Base-by-base conservation (phyloP, 2,329 filamentous ascomycete genomes). In the Gnomoniopsis smithogilvyi region DNA sequence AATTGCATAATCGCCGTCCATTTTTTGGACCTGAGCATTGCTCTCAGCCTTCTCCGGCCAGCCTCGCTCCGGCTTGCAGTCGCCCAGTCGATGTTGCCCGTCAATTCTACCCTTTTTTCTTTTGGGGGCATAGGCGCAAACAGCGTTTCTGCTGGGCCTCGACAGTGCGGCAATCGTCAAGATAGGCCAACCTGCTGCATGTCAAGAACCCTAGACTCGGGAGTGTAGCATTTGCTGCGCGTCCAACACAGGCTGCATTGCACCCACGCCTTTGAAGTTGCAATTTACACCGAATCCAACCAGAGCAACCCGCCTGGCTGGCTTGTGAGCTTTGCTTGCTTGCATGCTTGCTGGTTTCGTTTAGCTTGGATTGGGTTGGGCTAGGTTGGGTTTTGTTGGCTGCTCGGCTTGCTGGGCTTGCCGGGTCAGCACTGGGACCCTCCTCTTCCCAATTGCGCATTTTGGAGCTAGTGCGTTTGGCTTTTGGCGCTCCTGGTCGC, bases 401-500 rank as follows among this genome's bases (percentile, higher is more conserved):
- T 51, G 54, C 46, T 47, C 34, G 55, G 26, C 26, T 51, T 41
- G 52, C 38, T 43, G 56, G 43, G 19, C 26, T 30, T 30, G 26
- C 26, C 8, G 26, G 26, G 26, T 30, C 26, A 30, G 26, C 26
- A 30, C 26, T 52, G 43, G 55, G 38, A 26, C 54, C 49, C 30
- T 15, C 38, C n/a, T 54, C 30, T 15, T 51, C n/a, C 8, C 41
- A 34, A 26, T 3, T 19, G 26, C 21, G 17, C 19, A n/a, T 30
- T 12, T 33, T 17, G n/a, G 17, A 34, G 15, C 33, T 51, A 6
- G 22, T 49, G 14, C 21, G 45, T 21, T 47, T 57, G 55, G 36
- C 55, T 50, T 26, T 24, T 33, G 21, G 43, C 48, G 26, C 33
- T n/a, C 47, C 51, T 52, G 59, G 54, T 53, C 57, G 34, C 48